A percentile compares a stretch with the other conserved stretches of the same genome.
These are phyloP conservation scores for Polyrhizophydium stewartii DNA, from an alignment of 371 early-diverging fungal species.

Conservation along the genomic window DNA sequence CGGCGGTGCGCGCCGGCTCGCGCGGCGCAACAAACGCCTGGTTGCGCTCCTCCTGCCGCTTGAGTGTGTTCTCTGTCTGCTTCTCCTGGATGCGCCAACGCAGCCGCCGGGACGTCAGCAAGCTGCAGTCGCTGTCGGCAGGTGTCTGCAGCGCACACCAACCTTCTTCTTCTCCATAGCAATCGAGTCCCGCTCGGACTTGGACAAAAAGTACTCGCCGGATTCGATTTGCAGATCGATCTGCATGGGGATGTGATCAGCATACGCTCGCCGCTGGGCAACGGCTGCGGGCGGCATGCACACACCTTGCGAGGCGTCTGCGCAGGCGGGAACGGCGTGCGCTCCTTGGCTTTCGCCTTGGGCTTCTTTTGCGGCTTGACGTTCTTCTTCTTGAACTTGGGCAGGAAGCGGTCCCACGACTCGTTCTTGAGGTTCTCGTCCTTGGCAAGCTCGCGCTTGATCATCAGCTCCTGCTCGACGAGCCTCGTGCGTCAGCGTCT, in stretches of 20 bases:
- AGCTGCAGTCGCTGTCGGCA: background rate
- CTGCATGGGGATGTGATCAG: constrained; percentile 4
- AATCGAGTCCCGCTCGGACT: constrained; percentile 25
- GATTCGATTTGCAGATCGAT: constrained; percentile 90
- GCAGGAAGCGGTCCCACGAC: constrained; percentile 98
- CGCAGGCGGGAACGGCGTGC: constrained; percentile 88
- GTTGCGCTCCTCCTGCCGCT: constrained; percentile 59
- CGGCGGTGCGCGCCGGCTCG: background rate
- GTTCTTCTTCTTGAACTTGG: constrained; percentile 94
- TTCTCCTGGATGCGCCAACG: constrained; percentile 38
- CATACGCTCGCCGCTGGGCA: background rate
- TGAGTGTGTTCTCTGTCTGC: constrained; percentile 55
- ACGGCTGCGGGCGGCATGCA: background rate
- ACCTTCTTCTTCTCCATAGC: constrained; percentile 60
- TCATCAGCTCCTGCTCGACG: constrained; percentile 81
- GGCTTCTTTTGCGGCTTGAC: constrained; percentile 64
- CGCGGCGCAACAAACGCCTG: constrained; percentile 72
- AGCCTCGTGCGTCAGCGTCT: background rate
- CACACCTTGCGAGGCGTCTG: constrained; percentile 73
- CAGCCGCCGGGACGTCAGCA: background rate
- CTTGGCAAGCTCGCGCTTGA: constrained; percentile 95
- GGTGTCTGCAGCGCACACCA: background rate
- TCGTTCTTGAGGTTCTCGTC: constrained; percentile 94
- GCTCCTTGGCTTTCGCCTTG: constrained; percentile 59
- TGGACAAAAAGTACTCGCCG: constrained; percentile 93